phyloP scores from a whole-genome alignment of 306 rosid species.

The Carpinus viminea region DNA sequence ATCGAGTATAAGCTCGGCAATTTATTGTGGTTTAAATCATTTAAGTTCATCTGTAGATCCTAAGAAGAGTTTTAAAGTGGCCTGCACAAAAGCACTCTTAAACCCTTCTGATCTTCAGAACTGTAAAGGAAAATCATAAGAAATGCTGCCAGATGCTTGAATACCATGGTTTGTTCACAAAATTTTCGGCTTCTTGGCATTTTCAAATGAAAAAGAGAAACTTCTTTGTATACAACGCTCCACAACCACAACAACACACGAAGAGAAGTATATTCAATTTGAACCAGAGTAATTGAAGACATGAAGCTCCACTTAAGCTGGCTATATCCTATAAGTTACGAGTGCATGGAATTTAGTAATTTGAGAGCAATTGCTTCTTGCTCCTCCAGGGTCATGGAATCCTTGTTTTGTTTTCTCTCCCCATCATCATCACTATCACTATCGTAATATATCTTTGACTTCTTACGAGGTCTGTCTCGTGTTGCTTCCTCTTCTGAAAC shows the following conservation, averaged over 20 bases:
- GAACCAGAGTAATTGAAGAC: neutral
- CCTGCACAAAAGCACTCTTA: too few relatives aligned
- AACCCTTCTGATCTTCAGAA: too few relatives aligned
- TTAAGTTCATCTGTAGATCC: too few relatives aligned
- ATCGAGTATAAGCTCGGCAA: too few relatives aligned
- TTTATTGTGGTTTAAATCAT: too few relatives aligned
- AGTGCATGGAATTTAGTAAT: slow-evolving; percentile 65
- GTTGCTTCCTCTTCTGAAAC: slow-evolving; percentile 56
- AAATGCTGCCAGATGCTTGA: too few relatives aligned
- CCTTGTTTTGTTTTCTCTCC: slow-evolving; percentile 39
- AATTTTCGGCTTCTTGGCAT: neutral
- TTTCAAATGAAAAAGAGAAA: neutral
- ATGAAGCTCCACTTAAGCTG: too few relatives aligned
- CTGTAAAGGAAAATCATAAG: too few relatives aligned
- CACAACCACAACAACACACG: neutral
- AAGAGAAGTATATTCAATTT: neutral
- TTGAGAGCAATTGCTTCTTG: slow-evolving; percentile 88
- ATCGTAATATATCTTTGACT: slow-evolving; percentile 54
- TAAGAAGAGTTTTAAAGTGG: too few relatives aligned
- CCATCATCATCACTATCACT: slow-evolving; percentile 58
- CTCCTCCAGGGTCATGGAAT: slow-evolving; percentile 48
- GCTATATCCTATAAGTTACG: slow-evolving; percentile 19
- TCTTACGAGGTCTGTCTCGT: slow-evolving; percentile 40
- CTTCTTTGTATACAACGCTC: neutral
- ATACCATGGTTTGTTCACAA: neutral